Base-by-base conservation (phyloP, 495 filamentous ascomycete species). In the Penicillium daleae region DNA sequence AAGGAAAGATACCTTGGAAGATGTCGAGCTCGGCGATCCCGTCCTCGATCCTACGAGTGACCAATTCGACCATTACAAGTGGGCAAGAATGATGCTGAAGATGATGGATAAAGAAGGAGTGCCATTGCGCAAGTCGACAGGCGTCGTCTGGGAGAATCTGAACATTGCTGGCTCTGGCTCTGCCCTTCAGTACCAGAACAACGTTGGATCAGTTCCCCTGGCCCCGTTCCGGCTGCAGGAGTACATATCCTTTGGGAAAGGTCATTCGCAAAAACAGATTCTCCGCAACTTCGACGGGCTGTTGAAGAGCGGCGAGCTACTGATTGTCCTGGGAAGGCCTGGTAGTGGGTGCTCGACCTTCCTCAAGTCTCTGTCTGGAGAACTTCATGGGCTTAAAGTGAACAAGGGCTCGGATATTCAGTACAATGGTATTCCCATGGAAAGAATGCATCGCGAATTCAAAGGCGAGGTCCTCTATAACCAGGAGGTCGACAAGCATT, bases 401-500 rank as follows among this genome's bases (percentile, higher is more conserved):
- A 75, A 74, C 2, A 65, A 83, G 22, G 56, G 66, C 19, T 79
- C 82, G 0, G 66, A 71, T 21, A 73, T 87, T n/a, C 79, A 82
- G 60, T 85, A 83, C 65, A 82, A 85, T 59, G 81, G 82, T 3
- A 70, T 84, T 50, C 73, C 81, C 0, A 82, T 83, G 71, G 70
- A 78, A 22, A 74, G 71, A 51, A 87, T 87, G 75, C 76, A 80
- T 57, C 82, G 78, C 54, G 79, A 87, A 62, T 89, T 86, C 64
- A 81, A 85, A 66, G 88, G 88, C 13, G 88, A 90, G 62, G 81
- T 86, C 19, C 71, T 90, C 13, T 90, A 89, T 63, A 83, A 86
- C 61, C 76, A 82, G 46, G 83, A 89, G 72, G 82, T 85, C 42
- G 88, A 91, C 67, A 81, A 83, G 42, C 87, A 90, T 65, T 86